Conservation (phyloP, 192 early-diverging fungal species). For the Podochytrium sp. region DNA sequence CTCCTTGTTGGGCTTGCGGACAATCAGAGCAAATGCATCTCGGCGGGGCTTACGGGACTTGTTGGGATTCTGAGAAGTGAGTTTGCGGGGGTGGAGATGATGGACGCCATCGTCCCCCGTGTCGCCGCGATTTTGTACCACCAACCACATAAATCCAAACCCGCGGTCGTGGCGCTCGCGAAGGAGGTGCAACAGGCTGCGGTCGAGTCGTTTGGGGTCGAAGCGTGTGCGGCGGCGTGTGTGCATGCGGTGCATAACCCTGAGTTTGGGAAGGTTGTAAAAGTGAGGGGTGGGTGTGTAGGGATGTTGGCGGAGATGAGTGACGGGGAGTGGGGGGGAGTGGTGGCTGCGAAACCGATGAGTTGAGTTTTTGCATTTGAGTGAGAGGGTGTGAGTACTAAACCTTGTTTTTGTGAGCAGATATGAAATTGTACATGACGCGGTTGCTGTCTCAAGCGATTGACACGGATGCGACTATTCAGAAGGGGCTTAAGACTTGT, state of each 20-base stretch:
- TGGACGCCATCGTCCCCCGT: constrained; percentile 23
- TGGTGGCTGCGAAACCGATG: not conserved
- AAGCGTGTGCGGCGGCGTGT: constrained; percentile 12
- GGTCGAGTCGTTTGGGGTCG: constrained; percentile 12
- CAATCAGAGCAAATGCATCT: constrained; percentile 23
- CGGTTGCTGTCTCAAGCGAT: not conserved
- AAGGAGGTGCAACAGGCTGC: not conserved
- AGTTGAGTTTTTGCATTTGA: not conserved
- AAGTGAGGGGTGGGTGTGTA: constrained; percentile 25
- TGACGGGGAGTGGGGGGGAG: constrained; percentile 30
- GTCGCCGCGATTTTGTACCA: constrained; percentile 22
- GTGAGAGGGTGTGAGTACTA: not conserved
- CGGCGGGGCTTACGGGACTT: not conserved
- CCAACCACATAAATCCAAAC: constrained; percentile 23
- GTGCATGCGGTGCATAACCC: constrained; percentile 24
- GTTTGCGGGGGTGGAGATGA: constrained; percentile 10
- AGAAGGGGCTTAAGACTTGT: constrained; percentile 14
- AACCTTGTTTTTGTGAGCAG: not conserved
- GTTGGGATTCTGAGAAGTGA: not conserved
- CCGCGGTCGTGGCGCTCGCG: not conserved
- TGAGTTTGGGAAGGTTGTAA: constrained; percentile 29
- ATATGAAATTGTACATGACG: constrained; percentile 15
- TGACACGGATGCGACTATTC: constrained; percentile 3
- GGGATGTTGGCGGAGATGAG: constrained; percentile 27
- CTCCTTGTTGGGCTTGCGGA: constrained; percentile 25